Conservation (phyloP, 2,329 filamentous ascomycete genomes). For the Stachybotrys chartarum region DNA sequence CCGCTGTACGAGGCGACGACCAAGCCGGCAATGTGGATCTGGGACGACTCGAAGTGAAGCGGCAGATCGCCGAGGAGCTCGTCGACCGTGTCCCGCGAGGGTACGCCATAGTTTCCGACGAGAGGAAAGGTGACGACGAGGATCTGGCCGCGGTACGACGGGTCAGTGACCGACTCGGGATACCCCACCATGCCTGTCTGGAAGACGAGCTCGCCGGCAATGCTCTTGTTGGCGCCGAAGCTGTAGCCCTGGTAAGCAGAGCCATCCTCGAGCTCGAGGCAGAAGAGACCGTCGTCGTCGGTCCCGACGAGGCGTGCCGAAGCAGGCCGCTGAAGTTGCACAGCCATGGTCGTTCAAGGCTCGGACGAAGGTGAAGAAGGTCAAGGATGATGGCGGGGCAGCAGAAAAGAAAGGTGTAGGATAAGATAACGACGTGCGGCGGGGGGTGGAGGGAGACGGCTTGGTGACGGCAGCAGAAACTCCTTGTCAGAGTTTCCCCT, state of each 20-base stretch:
- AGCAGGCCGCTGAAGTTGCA: constrained; percentile 43
- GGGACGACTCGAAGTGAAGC: constrained; percentile 83
- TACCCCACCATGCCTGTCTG: constrained; percentile 99
- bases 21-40: constrained; percentile 91
- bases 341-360: constrained; percentile 20
- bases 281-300: constrained; percentile 58
- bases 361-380: constrained; percentile 6
- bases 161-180: constrained; percentile 85
- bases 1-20: constrained; percentile 88
- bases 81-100: constrained; percentile 77
- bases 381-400: constrained; percentile 18
- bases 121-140: constrained; percentile 94
- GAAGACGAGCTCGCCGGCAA: constrained; percentile 96
- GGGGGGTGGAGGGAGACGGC: constrained; percentile 13
- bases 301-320: constrained; percentile 49
- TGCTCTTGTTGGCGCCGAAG: constrained; percentile 92
- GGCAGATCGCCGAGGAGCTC: constrained; percentile 79
- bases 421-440: constrained; percentile 4
- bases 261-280: constrained; percentile 90
- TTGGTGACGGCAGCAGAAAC: constrained; percentile 27
- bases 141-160: constrained; percentile 86
- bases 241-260: constrained; percentile 88
- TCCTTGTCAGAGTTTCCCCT: constrained; percentile 29
- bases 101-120: constrained; percentile 96
- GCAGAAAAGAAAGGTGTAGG: constrained; percentile 8